Evolutionary conservation across 208 protist species (phyloP).

Genomic region (Strigomonas culicis): DNA sequence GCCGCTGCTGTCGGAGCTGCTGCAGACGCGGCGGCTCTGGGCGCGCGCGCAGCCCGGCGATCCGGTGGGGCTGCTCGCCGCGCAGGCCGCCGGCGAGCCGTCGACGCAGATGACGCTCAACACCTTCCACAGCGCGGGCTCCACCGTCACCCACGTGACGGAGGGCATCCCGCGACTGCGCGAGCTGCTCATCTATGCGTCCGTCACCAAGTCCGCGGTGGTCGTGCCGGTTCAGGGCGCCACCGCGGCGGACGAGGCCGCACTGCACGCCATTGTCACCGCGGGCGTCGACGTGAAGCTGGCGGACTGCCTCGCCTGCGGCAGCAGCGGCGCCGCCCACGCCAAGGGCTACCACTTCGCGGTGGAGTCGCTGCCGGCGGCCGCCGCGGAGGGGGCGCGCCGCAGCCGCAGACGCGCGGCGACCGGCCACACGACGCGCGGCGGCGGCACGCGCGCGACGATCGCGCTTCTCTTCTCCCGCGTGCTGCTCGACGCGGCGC

Average conservation of each 20-base stretch:
- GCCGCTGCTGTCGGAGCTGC: conserved; percentile 47
- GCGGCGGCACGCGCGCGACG: conserved; percentile 36
- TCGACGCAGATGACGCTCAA: conserved; percentile 99
- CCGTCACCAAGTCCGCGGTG: conserved; percentile 80
- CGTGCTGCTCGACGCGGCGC: conserved; percentile 34
- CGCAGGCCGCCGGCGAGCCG: conserved; percentile 98
- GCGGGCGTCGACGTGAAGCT: conserved; percentile 55
- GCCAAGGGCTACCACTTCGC: neutral
- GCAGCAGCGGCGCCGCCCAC: neutral
- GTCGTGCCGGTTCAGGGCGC: conserved; percentile 82
- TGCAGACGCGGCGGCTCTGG: conserved; percentile 47
- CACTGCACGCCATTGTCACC: conserved; percentile 48
- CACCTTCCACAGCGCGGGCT: conserved; percentile 99
- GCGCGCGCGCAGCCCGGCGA: conserved; percentile 93
- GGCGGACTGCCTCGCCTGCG: conserved; percentile 62
- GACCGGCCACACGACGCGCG: neutral
- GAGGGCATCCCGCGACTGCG: conserved; percentile 99
- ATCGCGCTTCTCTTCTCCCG: conserved; percentile 81
- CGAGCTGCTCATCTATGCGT: conserved; percentile 98
- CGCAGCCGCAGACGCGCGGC: neutral
- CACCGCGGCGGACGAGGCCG: conserved; percentile 48
- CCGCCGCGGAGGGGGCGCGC: no score
- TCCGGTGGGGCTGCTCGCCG: conserved; percentile 96
- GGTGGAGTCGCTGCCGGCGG: neutral
- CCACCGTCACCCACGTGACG: conserved; percentile 99